These are phyloP conservation scores for Tripterygium wilfordii DNA, from an alignment of 177 flowering plant species.

Conservation along the genomic window DNA sequence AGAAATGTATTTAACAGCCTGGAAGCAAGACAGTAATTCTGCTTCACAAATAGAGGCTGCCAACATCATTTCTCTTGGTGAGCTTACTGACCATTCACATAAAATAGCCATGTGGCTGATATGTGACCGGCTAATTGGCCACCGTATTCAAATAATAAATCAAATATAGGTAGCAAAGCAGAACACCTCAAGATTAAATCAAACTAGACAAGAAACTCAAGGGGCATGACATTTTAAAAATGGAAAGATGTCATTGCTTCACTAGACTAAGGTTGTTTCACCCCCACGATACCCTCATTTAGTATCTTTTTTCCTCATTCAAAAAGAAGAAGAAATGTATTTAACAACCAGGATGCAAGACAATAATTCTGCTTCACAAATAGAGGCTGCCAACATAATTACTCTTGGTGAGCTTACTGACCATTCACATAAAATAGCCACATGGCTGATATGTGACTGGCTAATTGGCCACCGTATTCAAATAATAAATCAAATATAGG, in stretches of 20 bases:
- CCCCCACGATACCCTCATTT: no score
- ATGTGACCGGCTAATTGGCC: slow-evolving; percentile 7
- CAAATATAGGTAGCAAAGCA: background rate
- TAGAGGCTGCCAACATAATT: slow-evolving; percentile 3
- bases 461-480: slow-evolving; percentile 13
- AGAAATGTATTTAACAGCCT: slow-evolving; percentile 2
- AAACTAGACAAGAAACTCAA: no score
- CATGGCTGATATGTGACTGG: slow-evolving; percentile 9
- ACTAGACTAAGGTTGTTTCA: no score
- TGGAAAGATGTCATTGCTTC: no score
- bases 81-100: slow-evolving; percentile 9
- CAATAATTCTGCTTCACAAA: background rate
- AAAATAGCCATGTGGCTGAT: background rate
- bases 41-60: slow-evolving; percentile 1
- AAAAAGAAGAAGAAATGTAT: no score
- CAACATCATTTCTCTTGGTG: slow-evolving; percentile 3
- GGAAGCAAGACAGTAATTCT: background rate
- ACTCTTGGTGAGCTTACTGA: slow-evolving; percentile 15
- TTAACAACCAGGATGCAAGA: slow-evolving; percentile 5
- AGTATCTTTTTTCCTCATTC: no score
- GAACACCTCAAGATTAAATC: no score
- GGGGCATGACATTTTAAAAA: no score
- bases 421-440: slow-evolving; percentile 14
- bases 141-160: background rate
- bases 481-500: background rate